Evolutionary conservation across 108 stramenopile species (phyloP).

Genomic region (Fistulifera solaris): DNA sequence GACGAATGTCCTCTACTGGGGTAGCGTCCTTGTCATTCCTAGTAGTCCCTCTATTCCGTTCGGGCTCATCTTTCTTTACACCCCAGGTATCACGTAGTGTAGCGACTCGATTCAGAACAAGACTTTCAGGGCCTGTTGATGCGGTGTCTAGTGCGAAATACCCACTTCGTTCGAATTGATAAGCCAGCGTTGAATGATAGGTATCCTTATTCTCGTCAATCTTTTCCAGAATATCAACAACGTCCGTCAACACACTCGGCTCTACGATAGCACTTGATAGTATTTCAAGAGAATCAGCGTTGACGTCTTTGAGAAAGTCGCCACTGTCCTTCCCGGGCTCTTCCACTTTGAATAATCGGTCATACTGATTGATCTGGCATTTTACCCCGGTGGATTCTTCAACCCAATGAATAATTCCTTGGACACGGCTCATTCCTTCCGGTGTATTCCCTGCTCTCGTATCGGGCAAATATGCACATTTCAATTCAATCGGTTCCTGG

Average conservation of each 20-base stretch:
- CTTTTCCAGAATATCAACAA: slow-evolving; percentile 25
- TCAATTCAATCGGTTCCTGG: slow-evolving; percentile 58
- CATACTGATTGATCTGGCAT: slow-evolving; percentile 75
- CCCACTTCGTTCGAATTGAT: slow-evolving; percentile 85
- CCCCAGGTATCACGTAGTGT: slow-evolving; percentile 83
- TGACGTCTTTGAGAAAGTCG: slow-evolving; percentile 73
- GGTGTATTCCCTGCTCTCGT: slow-evolving; percentile 80
- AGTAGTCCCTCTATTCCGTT: slow-evolving; percentile 17
- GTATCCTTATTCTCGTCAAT: slow-evolving; percentile 14
- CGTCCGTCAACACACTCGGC: slow-evolving; percentile 60
- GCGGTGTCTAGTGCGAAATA: slow-evolving; percentile 77
- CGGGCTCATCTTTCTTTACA: slow-evolving; percentile 12
- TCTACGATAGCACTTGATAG: slow-evolving; percentile 59
- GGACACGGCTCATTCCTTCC: slow-evolving; percentile 68
- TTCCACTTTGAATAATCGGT: slow-evolving; percentile 73
- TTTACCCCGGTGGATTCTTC: slow-evolving; percentile 48
- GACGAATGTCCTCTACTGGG: slow-evolving; percentile 49
- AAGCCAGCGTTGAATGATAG: slow-evolving; percentile 53
- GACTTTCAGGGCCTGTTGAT: slow-evolving; percentile 34
- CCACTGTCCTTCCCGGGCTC: slow-evolving; percentile 78
- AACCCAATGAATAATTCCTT: slow-evolving; percentile 92
- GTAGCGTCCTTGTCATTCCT: slow-evolving; percentile 3
- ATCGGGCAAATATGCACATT: slow-evolving; percentile 66
- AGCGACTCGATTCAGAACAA: slow-evolving; percentile 85
- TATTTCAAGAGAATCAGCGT: slow-evolving; percentile 65